Evolutionary conservation across 768 basidiomycete genomes (phyloP), one percentile per base, ranked within the genome.

Genomic region (Naganishia friedmannii): DNA sequence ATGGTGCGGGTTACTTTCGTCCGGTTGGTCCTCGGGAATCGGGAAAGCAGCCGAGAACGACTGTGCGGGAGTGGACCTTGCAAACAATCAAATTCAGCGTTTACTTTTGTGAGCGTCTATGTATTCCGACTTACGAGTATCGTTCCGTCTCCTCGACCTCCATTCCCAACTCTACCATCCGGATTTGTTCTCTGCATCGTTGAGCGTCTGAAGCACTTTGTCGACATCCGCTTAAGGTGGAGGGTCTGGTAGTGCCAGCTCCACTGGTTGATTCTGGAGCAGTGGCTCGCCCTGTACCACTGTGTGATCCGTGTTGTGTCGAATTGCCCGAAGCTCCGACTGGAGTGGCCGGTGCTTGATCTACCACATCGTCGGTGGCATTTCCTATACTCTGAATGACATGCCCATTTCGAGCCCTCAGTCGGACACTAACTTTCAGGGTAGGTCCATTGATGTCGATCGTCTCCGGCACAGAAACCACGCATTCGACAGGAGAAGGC

Each of bases 111-210:
- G 60, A 1, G 3, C 28, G 39, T 42, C 1, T 17, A 13, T 4
- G 23, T 1, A n/a, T 26, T 51, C 12, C n/a, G 9, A 63, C 75
- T 74, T 46, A 80, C 76, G 42, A 70, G 66, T 70, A 76, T 46
- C 74, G 63, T 65, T 79, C 78, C 26, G 72, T 63, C 66, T 80
- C 78, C 54, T 80, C 79, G 10, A 80, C 75, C 45, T 78, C 77
- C 79, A 80, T 78, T 1, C 79, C 78, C 6, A 80, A 70, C 68
- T 80, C 78, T 3, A 77, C 63, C 56, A 80, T 73, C n/a, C 71
- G 53, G 29, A 75, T 53, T 8, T 56, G 6, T 21, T 66, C 54
- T 28, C 13, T 21, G 32, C 45, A 46, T 63, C 46, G 3, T 7
- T 37, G 39, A 51, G 48, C 6, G 23, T 51, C 48, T 26, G 48